Base-by-base conservation (phyloP, 2,329 filamentous ascomycete genomes). In the Thelonectria discophora region DNA sequence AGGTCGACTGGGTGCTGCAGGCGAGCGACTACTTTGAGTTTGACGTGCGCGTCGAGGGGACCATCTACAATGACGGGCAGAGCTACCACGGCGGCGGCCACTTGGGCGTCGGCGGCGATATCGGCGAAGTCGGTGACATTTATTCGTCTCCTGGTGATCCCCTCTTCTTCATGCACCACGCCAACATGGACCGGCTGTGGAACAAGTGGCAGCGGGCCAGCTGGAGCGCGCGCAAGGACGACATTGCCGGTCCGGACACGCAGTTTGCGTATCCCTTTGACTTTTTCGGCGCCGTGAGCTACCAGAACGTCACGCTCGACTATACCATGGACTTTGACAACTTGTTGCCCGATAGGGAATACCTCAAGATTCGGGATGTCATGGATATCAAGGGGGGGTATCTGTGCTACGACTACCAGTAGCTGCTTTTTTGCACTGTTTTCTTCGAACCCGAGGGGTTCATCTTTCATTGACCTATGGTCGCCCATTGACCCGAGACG, bases 271-370 rank as follows among this genome's bases (percentile, higher is more conserved):
- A 74, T 43, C 73, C 74, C 1, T 76, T 71, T 55, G 64, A 75
- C 60, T 76, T 69, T 63, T 74, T 73, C 42, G 72, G 74, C 30
- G 67, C 72, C 9, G 62, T 69, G 10, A 61, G 71, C 5, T 76
- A 77, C 55, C 66, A 67, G 50, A 76, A 77, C 58, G 63, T 77
- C 58, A 77, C 75, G 3, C 64, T 77, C 18, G 65, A 75, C 45
- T 64, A 64, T 24, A 9, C 27, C n/a, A 64, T 64, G 62, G 48
- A 62, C 45, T 64, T 64, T 50, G 47, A 55, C 37, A 62, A 53
- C 21, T 40, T 64, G 45, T 21, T 64, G 13, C 58, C 62, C 8
- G 24, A 32, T 17, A 40, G 27, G 9, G 27, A 62, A 18, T 39
- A 52, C 34, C 21, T 62, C 27, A 48, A 50, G 48, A 42, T 64